Percentiles rank a stretch among this genome's conserved stretches.
phyloP scores from a whole-genome alignment of 805 yeast species.

The Torulaspora indica region DNA sequence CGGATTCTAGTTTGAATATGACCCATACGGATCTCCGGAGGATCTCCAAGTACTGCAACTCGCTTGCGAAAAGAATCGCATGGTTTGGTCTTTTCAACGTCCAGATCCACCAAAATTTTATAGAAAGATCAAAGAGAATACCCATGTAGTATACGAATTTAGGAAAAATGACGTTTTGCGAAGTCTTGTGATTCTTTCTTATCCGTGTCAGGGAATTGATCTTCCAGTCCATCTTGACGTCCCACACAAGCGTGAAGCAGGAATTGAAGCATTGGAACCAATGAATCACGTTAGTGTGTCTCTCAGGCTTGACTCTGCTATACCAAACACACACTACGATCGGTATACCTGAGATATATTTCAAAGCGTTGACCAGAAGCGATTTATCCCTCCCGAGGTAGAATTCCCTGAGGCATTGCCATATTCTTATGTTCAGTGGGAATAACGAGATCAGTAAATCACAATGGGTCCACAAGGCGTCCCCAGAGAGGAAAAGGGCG shows the following conservation, averaged over 20 bases:
- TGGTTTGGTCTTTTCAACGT: constrained; percentile 37
- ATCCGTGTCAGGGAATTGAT: constrained; percentile 45
- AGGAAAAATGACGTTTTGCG: constrained; percentile 15
- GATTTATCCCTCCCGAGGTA: constrained; percentile 38
- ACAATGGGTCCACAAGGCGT: constrained; percentile 15
- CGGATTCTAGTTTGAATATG: constrained; percentile 76
- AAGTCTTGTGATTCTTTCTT: constrained; percentile 11
- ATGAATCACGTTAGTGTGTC: constrained; percentile 26
- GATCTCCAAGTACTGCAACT: constrained; percentile 69
- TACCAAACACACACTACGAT: constrained; percentile 41
- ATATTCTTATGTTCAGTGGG: constrained; percentile 73
- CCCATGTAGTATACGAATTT: constrained; percentile 49
- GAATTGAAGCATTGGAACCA: constrained; percentile 59
- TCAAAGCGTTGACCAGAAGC: constrained; percentile 67
- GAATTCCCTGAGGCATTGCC: constrained; percentile 77
- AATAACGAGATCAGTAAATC: constrained; percentile 37
- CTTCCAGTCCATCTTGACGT: constrained; percentile 84
- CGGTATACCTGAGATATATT: constrained; percentile 65
- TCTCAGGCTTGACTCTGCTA: constrained; percentile 13
- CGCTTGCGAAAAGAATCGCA: constrained; percentile 47
- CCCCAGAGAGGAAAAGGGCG: constrained; percentile 7
- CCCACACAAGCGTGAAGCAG: constrained; percentile 82
- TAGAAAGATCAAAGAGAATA: constrained; percentile 52
- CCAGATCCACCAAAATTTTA: constrained; percentile 75
- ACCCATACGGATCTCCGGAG: constrained; percentile 89